A percentile compares a stretch with the other conserved stretches of the same genome.
Evolutionary conservation across 768 basidiomycete genomes (phyloP).

Genomic region (Crassisporium funariophilum): DNA sequence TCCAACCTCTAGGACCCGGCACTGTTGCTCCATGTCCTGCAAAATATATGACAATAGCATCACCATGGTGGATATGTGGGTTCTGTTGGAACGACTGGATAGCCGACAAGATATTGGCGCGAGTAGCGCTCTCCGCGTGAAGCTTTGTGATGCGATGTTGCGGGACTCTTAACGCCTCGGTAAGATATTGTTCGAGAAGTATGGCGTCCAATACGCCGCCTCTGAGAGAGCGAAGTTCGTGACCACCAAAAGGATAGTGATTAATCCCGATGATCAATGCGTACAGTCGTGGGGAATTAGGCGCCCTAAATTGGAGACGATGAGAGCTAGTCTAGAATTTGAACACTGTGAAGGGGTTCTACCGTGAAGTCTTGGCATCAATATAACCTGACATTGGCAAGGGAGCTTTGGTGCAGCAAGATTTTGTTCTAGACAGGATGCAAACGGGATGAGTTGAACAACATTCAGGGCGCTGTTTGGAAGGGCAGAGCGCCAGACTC

Average conservation of each 20-base stretch:
- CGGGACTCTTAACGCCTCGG: constrained; percentile 1
- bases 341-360: too few species aligned
- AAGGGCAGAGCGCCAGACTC: too few species aligned
- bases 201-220: constrained; percentile 11
- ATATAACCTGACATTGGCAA: too few species aligned
- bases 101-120: constrained; percentile 52
- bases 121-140: constrained; percentile 51
- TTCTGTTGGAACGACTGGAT: constrained; percentile 55
- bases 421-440: too few species aligned
- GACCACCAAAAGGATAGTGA: neutral
- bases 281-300: constrained; percentile 3
- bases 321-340: too few species aligned
- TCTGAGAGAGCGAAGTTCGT: neutral
- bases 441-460: too few species aligned
- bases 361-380: too few species aligned
- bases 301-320: too few species aligned
- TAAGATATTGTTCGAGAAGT: constrained; percentile 4
- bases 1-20: constrained; percentile 36
- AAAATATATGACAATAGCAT: constrained; percentile 63
- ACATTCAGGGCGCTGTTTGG: too few species aligned
- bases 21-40: constrained; percentile 62
- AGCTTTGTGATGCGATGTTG: constrained; percentile 25
- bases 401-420: too few species aligned
- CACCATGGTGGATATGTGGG: constrained; percentile 48
- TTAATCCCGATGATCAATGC: constrained; percentile 15